Conservation (phyloP, 257 asterid species). For the Solanum corneliomulleri region DNA sequence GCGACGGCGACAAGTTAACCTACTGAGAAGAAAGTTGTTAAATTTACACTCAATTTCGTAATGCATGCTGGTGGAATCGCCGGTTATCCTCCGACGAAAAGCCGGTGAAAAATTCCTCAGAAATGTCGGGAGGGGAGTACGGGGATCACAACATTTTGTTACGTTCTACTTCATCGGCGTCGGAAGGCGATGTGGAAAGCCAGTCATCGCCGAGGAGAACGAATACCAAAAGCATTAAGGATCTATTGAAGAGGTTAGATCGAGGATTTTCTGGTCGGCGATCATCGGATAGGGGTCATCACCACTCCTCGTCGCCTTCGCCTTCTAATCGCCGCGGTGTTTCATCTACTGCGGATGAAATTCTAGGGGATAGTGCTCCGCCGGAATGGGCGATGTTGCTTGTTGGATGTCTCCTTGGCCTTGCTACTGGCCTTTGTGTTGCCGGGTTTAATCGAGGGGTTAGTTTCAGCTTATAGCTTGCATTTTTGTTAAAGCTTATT, state of each 20-base stretch:
- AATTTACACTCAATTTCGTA: background rate
- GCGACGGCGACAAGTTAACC: background rate
- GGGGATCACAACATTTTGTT: slow-evolving; percentile 39
- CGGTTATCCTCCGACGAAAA: background rate
- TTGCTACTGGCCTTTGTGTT: slow-evolving; percentile 89
- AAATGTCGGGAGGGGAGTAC: slow-evolving; percentile 38
- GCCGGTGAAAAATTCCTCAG: background rate
- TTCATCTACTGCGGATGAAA: slow-evolving; percentile 21
- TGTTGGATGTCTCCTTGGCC: slow-evolving; percentile 86
- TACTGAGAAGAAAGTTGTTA: background rate
- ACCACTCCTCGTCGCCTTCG: slow-evolving; percentile 18
- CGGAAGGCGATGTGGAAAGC: slow-evolving; percentile 65
- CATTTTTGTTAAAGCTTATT: background rate
- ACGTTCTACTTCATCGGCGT: slow-evolving; percentile 42
- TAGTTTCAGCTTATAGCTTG: slow-evolving; percentile 15
- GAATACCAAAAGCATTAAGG: slow-evolving; percentile 25
- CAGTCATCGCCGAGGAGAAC: slow-evolving; percentile 26
- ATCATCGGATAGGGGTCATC: background rate
- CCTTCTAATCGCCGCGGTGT: slow-evolving; percentile 28
- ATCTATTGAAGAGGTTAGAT: slow-evolving; percentile 28
- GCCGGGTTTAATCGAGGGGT: slow-evolving; percentile 96
- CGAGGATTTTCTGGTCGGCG: slow-evolving; percentile 28
- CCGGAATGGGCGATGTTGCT: slow-evolving; percentile 98
- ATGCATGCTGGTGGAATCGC: background rate
- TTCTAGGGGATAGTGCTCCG: slow-evolving; percentile 75